phyloP scores from a whole-genome alignment of 2,329 filamentous ascomycete genomes.

The Proliferodiscus dingleyae region DNA sequence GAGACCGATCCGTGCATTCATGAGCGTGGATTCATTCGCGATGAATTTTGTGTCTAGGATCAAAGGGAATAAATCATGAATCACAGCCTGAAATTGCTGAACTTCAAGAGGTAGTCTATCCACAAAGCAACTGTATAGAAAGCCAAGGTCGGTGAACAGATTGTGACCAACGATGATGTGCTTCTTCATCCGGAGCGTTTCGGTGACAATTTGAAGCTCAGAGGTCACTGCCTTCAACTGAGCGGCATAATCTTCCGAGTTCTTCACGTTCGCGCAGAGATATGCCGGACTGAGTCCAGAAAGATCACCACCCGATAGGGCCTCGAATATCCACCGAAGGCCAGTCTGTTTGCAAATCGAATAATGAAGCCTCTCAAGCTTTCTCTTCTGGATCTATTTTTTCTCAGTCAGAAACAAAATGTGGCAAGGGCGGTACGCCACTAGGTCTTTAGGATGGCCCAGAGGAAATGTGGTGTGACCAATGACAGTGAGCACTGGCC shows the following conservation, averaged over 20 bases:
- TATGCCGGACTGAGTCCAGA: constrained; percentile 28
- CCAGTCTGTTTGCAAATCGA: constrained; percentile 24
- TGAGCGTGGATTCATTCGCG: constrained; percentile 32
- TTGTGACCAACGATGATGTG: constrained; percentile 59
- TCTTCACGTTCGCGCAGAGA: constrained; percentile 40
- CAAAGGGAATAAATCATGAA: constrained; percentile 43
- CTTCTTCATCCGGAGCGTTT: constrained; percentile 24
- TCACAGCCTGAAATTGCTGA: constrained; percentile 45
- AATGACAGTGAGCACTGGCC: no score
- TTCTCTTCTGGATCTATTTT: constrained; percentile 17
- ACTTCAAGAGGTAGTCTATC: constrained; percentile 50
- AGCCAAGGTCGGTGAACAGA: constrained; percentile 58
- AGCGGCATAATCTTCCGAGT: constrained; percentile 23
- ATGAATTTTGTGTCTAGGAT: constrained; percentile 60
- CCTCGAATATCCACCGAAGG: constrained; percentile 31
- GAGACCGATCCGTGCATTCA: constrained; percentile 40
- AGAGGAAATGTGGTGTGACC: background rate
- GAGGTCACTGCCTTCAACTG: constrained; percentile 36
- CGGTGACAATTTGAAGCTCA: constrained; percentile 22
- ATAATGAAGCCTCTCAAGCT: constrained; percentile 13
- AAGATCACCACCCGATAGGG: constrained; percentile 28
- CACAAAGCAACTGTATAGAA: constrained; percentile 59
- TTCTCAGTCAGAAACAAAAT: no score
- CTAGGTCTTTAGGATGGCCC: no score
- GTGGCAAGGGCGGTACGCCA: no score